Conservation (phyloP, 2,329 filamentous ascomycete genomes). For the Diaporthe sp. region DNA sequence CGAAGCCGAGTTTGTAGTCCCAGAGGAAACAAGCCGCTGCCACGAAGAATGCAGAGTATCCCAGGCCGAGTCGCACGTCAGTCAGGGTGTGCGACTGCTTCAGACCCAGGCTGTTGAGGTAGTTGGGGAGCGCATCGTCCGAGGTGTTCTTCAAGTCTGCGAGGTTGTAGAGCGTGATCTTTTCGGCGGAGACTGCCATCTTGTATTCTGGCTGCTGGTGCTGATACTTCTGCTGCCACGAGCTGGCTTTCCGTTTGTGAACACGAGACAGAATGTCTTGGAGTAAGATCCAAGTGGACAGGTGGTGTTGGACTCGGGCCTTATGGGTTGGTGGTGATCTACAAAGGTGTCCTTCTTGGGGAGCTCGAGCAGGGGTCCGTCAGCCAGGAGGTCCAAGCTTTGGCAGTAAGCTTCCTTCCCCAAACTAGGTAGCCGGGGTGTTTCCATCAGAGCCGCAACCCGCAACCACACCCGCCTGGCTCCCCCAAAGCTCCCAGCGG, state of each 20-base stretch:
- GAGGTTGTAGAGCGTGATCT: slow-evolving; percentile 77
- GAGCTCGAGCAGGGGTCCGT: slow-evolving; percentile 11
- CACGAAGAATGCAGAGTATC: slow-evolving; percentile 85
- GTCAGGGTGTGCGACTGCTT: slow-evolving; percentile 83
- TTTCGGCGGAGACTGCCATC: slow-evolving; percentile 63
- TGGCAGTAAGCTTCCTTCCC: slow-evolving; percentile 16
- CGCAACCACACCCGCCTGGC: slow-evolving; percentile 10
- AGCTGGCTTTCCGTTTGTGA: neutral
- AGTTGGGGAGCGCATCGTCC: slow-evolving; percentile 94
- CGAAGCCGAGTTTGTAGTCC: slow-evolving; percentile 94
- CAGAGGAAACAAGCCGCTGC: slow-evolving; percentile 88
- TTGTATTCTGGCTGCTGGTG: slow-evolving; percentile 23
- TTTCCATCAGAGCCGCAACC: slow-evolving; percentile 5
- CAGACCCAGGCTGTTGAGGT: slow-evolving; percentile 91
- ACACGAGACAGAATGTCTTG: neutral
- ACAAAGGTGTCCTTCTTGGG: slow-evolving; percentile 35
- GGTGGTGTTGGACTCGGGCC: neutral
- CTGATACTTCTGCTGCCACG: neutral
- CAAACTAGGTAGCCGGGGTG: slow-evolving; percentile 7
- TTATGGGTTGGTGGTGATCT: slow-evolving; percentile 30
- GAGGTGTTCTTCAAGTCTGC: slow-evolving; percentile 97
- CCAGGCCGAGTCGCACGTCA: slow-evolving; percentile 86
- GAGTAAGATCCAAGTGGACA: neutral
- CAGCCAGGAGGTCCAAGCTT: slow-evolving; percentile 8
- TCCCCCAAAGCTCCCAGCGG: neutral